Evolutionary conservation across 164 flowering plant species (phyloP).

Genomic region (Sedum album): DNA sequence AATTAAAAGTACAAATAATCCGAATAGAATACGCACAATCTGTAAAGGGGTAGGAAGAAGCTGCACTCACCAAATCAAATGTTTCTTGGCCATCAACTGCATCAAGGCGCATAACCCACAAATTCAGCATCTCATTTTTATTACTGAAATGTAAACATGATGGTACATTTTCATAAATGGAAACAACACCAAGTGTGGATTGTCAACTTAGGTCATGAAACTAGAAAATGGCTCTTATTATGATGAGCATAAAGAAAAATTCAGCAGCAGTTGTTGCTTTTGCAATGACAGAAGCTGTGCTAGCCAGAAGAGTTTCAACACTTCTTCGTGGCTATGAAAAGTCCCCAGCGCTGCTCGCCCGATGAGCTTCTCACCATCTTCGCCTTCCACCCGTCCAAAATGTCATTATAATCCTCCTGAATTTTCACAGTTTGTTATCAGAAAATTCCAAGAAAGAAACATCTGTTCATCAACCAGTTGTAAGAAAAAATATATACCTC

Average conservation of each 20-base stretch:
- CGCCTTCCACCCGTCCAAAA: slow-evolving; percentile 86
- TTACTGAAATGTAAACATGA: too few species aligned
- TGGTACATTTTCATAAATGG: too few species aligned
- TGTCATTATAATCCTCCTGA: slow-evolving; percentile 83
- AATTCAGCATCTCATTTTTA: too few species aligned
- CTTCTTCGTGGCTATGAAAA: slow-evolving; percentile 76
- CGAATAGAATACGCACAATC: too few species aligned
- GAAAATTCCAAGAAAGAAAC: too few species aligned
- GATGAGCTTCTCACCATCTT: slow-evolving; percentile 65
- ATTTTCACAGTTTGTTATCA: not conserved
- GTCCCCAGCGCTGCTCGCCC: slow-evolving; percentile 96
- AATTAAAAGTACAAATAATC: too few species aligned
- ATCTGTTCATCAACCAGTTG: too few species aligned
- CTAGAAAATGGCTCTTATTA: not conserved
- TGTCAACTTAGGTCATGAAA: not conserved
- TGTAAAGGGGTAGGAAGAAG: too few species aligned
- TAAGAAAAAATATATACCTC: slow-evolving; percentile 26
- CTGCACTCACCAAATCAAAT: too few species aligned
- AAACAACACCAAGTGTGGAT: not conserved
- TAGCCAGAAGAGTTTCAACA: slow-evolving; percentile 7
- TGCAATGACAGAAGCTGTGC: not conserved
- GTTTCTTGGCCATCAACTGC: too few species aligned
- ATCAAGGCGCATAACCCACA: too few species aligned
- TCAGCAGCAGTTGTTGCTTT: not conserved
- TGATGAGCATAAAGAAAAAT: not conserved